Conservation (phyloP, 805 yeast species). For the Saccharomycopsis javanensis region DNA sequence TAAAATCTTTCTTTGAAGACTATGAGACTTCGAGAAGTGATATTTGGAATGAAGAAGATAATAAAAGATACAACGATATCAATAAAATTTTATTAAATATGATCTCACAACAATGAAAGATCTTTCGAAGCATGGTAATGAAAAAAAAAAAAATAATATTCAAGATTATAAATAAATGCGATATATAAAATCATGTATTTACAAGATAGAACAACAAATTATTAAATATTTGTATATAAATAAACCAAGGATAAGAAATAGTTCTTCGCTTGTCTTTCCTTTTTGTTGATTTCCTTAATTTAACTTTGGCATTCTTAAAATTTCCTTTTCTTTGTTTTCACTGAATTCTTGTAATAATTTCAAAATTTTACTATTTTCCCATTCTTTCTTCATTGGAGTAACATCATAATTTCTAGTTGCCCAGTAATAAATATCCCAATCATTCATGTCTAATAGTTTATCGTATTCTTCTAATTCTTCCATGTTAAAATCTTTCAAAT, state of each 20-base stretch:
- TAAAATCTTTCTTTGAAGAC: neutral
- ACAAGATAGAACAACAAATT: neutral
- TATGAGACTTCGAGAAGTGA: constrained; percentile 6
- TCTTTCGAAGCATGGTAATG: neutral
- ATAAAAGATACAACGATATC: neutral
- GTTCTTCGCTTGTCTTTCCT: neutral
- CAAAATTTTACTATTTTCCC: constrained; percentile 64
- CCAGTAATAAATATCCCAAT: constrained; percentile 99
- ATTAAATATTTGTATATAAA: no score
- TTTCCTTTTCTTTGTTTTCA: constrained; percentile 57
- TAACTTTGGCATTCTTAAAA: constrained; percentile 81
- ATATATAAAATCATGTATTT: neutral
- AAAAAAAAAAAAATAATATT: no score
- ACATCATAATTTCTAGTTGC: constrained; percentile 75
- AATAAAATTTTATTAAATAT: neutral
- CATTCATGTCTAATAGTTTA: constrained; percentile 78
- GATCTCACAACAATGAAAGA: neutral
- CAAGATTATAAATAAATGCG: neutral
- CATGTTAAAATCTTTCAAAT: constrained; percentile 46
- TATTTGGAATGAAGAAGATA: constrained; percentile 11
- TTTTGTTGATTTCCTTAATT: constrained; percentile 22
- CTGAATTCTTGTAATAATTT: constrained; percentile 60
- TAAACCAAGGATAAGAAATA: no score
- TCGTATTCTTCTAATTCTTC: constrained; percentile 82
- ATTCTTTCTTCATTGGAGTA: constrained; percentile 80